Percentiles rank a stretch among this genome's conserved stretches.
Conservation (phyloP, 2,329 filamentous ascomycete genomes). For the Talaromyces albobiverticillius region DNA sequence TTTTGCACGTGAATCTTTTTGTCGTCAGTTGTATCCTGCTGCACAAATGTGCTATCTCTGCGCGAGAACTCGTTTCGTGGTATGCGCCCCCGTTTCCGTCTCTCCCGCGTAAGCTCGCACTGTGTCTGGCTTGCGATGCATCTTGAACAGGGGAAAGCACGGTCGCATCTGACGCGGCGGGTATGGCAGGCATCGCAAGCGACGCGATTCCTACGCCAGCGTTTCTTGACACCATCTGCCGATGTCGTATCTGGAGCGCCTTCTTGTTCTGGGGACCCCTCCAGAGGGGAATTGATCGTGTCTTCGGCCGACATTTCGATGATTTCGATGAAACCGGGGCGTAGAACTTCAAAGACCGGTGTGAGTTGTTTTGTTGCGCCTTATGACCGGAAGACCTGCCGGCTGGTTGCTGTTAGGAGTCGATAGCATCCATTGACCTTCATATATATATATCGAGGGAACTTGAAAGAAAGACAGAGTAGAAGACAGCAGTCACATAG, state of each 20-base stretch:
- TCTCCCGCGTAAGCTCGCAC: conserved; percentile 87
- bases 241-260: neutral
- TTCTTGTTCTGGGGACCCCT: conserved; percentile 5
- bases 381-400: neutral
- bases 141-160: conserved; percentile 84
- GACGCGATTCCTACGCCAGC: conserved; percentile 37
- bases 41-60: conserved; percentile 10
- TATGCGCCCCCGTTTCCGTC: conserved; percentile 91
- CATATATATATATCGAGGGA: neutral
- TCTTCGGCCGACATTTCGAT: conserved; percentile 6
- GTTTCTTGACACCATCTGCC: conserved; percentile 28
- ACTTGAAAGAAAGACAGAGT: neutral
- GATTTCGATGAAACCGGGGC: no score
- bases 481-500: neutral
- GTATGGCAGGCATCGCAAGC: conserved; percentile 96
- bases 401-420: neutral
- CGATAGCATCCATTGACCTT: neutral
- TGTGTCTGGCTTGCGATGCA: conserved; percentile 68
- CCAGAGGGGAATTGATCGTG: neutral
- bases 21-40: conserved; percentile 4
- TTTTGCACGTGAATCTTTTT: neutral
- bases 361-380: no score
- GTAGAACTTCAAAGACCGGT: neutral
- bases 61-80: conserved; percentile 59
- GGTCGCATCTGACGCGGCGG: conserved; percentile 88